Conservation (phyloP, 2,329 filamentous ascomycete genomes). For the Rosellinia necatrix region DNA sequence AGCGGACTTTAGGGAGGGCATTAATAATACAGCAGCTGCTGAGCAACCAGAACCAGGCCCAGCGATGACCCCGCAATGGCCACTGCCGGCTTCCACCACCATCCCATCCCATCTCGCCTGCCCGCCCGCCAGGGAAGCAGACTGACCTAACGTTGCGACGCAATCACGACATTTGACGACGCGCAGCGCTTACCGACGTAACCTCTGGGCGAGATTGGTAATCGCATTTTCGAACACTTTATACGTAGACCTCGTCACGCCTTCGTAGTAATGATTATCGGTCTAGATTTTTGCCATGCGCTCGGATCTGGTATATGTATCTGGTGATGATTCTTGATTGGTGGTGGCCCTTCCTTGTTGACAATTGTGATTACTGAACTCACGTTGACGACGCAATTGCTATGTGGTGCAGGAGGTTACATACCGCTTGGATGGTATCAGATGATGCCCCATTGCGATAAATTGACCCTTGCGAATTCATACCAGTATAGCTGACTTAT, state of each 20-base stretch:
- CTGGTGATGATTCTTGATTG: conserved; percentile 1
- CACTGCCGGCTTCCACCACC: conserved; percentile 15
- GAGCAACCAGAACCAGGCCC: no score
- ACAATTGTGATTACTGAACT: conserved; percentile 27
- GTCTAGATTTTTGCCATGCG: background rate
- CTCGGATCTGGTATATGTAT: background rate
- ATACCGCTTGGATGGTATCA: no score
- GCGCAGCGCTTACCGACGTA: no score
- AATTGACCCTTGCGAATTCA: no score
- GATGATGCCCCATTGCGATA: no score
- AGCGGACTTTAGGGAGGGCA: conserved; percentile 8
- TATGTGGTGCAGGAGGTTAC: no score
- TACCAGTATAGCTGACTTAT: no score
- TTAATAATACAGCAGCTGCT: conserved; percentile 23
- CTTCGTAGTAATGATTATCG: background rate
- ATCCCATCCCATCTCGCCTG: no score
- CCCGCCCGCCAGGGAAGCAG: no score
- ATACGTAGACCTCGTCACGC: background rate
- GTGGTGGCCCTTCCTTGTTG: no score
- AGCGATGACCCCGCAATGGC: conserved; percentile 22
- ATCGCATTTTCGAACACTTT: conserved; percentile 2
- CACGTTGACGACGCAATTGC: background rate
- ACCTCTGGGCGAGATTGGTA: conserved; percentile 15
- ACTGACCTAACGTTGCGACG: conserved; percentile 23
- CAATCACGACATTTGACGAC: conserved; percentile 25